Evolutionary conservation across 768 basidiomycete species (phyloP).

Genomic region (Lentinula aciculospora): DNA sequence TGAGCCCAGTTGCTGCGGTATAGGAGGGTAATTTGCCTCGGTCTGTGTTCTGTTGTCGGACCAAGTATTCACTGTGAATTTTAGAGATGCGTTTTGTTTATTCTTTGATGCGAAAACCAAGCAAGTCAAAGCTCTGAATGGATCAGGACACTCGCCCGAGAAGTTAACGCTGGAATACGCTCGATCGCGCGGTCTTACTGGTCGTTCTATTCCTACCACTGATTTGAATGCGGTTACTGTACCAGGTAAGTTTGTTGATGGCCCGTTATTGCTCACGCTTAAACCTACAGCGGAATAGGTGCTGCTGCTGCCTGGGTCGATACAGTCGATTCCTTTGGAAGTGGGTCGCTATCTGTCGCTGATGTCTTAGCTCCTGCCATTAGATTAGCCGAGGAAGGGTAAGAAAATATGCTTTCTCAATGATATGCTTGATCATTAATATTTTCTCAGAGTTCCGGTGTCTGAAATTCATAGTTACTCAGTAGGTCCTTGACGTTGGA

Average conservation of each 20-base stretch:
- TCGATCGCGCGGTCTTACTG: constrained; percentile 61
- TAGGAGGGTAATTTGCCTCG: constrained; percentile 64
- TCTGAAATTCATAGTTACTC: constrained; percentile 70
- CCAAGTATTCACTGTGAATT: background rate
- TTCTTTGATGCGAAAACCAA: constrained; percentile 85
- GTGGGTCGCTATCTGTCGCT: constrained; percentile 52
- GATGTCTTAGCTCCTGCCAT: constrained; percentile 90
- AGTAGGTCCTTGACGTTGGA: constrained; percentile 30
- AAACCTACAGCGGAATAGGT: constrained; percentile 40
- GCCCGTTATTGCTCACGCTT: background rate
- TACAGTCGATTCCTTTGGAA: constrained; percentile 78
- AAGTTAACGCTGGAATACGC: constrained; percentile 73
- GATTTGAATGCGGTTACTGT: constrained; percentile 92
- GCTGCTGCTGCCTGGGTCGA: constrained; percentile 96
- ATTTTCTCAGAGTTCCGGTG: constrained; percentile 67
- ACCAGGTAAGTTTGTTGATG: constrained; percentile 43
- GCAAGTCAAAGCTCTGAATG: constrained; percentile 84
- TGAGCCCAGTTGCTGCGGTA: constrained; percentile 85
- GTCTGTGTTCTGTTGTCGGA: constrained; percentile 11
- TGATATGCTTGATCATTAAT: background rate
- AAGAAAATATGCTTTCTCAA: constrained; percentile 9
- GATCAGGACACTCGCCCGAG: constrained; percentile 82
- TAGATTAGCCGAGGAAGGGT: constrained; percentile 89
- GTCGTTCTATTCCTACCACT: constrained; percentile 64
- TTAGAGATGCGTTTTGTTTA: constrained; percentile 86